Conservation (phyloP, 768 basidiomycete species). For the Crepidotus variabilis region DNA sequence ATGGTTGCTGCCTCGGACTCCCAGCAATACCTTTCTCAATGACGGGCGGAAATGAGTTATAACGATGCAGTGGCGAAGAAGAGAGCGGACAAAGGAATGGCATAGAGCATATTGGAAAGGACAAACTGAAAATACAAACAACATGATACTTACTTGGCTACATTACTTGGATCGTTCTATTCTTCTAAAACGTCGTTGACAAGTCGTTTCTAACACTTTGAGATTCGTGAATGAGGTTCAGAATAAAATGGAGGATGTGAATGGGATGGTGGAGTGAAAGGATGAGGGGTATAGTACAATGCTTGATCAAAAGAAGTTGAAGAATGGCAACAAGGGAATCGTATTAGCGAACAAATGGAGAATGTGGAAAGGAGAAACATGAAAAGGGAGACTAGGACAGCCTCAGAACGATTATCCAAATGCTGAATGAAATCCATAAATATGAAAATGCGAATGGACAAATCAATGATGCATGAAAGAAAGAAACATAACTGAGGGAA, state of each 20-base stretch:
- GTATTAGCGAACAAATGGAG: no score
- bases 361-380: no score
- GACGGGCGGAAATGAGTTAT: no score
- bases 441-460: conserved; percentile 2
- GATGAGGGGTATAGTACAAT: not conserved
- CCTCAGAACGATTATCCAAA: not conserved
- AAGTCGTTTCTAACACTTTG: no score
- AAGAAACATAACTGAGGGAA: not conserved
- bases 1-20: no score
- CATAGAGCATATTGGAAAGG: not conserved
- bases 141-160: not conserved
- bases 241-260: not conserved
- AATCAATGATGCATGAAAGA: not conserved
- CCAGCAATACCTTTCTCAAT: no score
- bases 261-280: not conserved
- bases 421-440: conserved; percentile 1
- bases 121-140: not conserved
- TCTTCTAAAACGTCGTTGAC: not conserved
- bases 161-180: not conserved
- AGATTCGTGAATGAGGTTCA: no score
- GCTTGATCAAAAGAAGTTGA: not conserved
- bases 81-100: not conserved
- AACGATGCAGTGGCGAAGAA: no score
- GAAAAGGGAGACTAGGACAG: no score
- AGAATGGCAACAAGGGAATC: not conserved